These are phyloP conservation scores for Phylloporus sp. DNA, from an alignment of 768 basidiomycete genomes.

Conservation along the genomic window DNA sequence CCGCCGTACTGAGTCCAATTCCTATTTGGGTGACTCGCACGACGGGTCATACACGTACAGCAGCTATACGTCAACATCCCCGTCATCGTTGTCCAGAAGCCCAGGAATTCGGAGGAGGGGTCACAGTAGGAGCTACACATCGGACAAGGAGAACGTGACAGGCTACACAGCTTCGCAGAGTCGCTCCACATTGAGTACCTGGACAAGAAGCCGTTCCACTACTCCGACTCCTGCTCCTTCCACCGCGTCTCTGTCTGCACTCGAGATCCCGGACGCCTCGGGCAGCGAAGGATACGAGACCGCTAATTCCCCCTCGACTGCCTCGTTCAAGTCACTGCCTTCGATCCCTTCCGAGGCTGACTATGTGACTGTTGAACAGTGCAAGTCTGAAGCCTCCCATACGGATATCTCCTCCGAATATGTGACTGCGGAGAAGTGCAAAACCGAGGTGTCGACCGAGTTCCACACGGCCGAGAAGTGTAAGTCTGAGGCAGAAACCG, in stretches of 20 bases:
- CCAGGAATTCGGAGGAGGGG: constrained; percentile 52
- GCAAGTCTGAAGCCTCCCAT: constrained; percentile 37
- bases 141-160: constrained; percentile 55
- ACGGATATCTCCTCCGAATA: constrained; percentile 48
- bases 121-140: constrained; percentile 35
- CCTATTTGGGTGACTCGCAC: constrained; percentile 54
- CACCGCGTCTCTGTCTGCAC: constrained; percentile 22
- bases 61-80: constrained; percentile 37
- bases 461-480: constrained; percentile 42
- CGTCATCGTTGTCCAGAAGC: constrained; percentile 54
- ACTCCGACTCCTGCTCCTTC: constrained; percentile 33
- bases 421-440: constrained; percentile 45
- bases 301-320: constrained; percentile 39
- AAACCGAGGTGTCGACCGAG: constrained; percentile 40
- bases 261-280: constrained; percentile 30
- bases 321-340: constrained; percentile 54
- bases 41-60: constrained; percentile 34
- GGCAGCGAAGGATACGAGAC: constrained; percentile 51
- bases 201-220: constrained; percentile 31
- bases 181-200: constrained; percentile 31
- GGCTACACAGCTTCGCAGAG: constrained; percentile 32
- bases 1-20: constrained; percentile 48
- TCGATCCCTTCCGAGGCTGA: constrained; percentile 55
- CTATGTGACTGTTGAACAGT: constrained; percentile 39
- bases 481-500: constrained; percentile 33